These are phyloP conservation scores for Nemania sp. DNA, from an alignment of 2,329 filamentous ascomycete species.

Conservation along the genomic window DNA sequence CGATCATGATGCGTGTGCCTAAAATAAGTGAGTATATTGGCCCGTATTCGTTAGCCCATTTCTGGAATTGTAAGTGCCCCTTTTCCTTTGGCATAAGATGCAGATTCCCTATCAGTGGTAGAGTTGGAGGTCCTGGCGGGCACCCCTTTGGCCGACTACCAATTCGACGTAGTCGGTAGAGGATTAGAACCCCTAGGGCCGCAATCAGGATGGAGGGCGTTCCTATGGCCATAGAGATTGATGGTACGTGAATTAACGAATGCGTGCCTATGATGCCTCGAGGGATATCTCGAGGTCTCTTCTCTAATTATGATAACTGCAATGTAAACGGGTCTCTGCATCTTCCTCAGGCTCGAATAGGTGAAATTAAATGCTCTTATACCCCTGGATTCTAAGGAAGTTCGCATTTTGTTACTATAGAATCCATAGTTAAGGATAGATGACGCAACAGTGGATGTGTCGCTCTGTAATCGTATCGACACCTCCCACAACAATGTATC, in stretches of 20 bases:
- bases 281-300: not conserved
- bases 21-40: constrained; percentile 64
- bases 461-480: too few species aligned
- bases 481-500: too few species aligned
- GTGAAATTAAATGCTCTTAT: not conserved
- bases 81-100: constrained; percentile 60
- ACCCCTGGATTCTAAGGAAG: not conserved
- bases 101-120: constrained; percentile 64
- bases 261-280: not conserved
- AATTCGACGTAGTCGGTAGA: constrained; percentile 36
- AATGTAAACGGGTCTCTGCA: not conserved
- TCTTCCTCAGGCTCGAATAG: not conserved
- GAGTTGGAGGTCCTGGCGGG: constrained; percentile 63
- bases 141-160: constrained; percentile 51
- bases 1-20: constrained; percentile 60
- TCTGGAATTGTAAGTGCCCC: constrained; percentile 60
- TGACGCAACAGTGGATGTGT: too few species aligned
- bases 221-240: constrained; percentile 6
- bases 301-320: not conserved
- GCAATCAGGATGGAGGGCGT: not conserved
- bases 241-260: not conserved
- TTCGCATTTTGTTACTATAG: too few species aligned
- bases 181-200: constrained; percentile 5
- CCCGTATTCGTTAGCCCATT: constrained; percentile 65
- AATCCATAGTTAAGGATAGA: too few species aligned